Evolutionary conservation across 805 yeast species (phyloP), one percentile per base, ranked within the genome.

Genomic region (Peterozyma xylosa): DNA sequence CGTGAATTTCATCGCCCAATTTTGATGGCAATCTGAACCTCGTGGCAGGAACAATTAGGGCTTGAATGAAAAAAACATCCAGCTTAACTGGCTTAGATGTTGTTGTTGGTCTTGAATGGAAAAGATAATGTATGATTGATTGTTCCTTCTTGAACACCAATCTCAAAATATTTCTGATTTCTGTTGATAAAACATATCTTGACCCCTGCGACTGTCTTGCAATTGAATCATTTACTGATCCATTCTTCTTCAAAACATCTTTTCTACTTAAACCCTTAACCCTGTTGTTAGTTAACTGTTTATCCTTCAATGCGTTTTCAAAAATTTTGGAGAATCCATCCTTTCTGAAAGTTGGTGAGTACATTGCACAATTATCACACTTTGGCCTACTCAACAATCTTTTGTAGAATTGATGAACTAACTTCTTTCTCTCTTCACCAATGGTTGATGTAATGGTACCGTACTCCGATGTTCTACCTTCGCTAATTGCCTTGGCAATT

Each of bases 291-390:
- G 83, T 71, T 42, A 76, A 57, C 61, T 91, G 96, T 60, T 87
- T 87, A 41, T 87, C 96, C 41, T 74, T 74, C 53, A 95, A 73
- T 5, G 95, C 80, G 52, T 80, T 81, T 67, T 93, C 98, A 57
- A 93, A 93, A 50, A 93, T 80, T 69, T 95, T 93, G 49, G 90
- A 76, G 58, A 80, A 83, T 0, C 99, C 99, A 60, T 93, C 99
- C 57, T 90, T 91, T 67, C 99, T 80, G 71, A 83, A 91, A 33
- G 83, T 72, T 44, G 99, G 98, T 38, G 96, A 88, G 63, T 72
- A 86, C 96, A 90, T 86, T 37, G 89, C 87, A 75, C 99, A 93
- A 65, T 90, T 89, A 56, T 87, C 96, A 76, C 99, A 93, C 63
- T 82, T 86, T 45, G 89, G 82, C 63, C 96, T 79, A 39, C 84